phyloP scores from a whole-genome alignment of 2,329 filamentous ascomycete species.

The Aspergillus sp. region DNA sequence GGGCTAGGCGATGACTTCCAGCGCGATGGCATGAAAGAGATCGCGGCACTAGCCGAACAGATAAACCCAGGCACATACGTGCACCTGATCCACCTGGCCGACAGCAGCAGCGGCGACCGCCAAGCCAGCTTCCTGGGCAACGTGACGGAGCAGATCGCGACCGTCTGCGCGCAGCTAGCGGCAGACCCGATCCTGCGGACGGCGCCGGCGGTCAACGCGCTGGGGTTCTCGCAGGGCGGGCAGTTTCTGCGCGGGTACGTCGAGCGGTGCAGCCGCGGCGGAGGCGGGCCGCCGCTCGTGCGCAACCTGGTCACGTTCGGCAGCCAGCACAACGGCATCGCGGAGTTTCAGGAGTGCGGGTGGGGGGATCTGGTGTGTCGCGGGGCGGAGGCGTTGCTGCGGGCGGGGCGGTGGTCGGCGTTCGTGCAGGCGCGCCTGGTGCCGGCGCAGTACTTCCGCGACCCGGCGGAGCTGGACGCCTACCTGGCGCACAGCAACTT shows the following conservation, averaged over 20 bases:
- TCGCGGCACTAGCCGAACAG: constrained; percentile 69
- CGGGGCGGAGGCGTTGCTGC: constrained; percentile 72
- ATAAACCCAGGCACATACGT: constrained; percentile 80
- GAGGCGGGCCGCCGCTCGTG: constrained; percentile 55
- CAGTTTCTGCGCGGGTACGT: constrained; percentile 92
- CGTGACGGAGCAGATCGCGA: constrained; percentile 70
- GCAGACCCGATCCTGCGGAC: constrained; percentile 75
- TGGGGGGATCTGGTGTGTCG: constrained; percentile 74
- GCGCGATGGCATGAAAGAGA: constrained; percentile 67
- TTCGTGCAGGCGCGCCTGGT: constrained; percentile 79
- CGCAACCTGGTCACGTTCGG: constrained; percentile 83
- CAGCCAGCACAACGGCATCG: constrained; percentile 88
- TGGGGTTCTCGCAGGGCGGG: constrained; percentile 94
- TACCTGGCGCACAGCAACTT: constrained; percentile 85
- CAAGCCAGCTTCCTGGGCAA: constrained; percentile 89
- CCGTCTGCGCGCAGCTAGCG: constrained; percentile 75
- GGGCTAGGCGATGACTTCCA: constrained; percentile 68
- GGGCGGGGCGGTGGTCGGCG: constrained; percentile 73
- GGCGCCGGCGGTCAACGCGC: constrained; percentile 79
- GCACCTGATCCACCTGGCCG: constrained; percentile 71
- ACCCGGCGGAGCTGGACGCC: constrained; percentile 62
- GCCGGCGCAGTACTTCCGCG: constrained; percentile 91
- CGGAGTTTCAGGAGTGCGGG: constrained; percentile 73
- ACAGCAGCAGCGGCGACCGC: constrained; percentile 66
- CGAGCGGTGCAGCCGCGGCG: constrained; percentile 69